These are phyloP conservation scores for Boletus reticuloceps DNA, from an alignment of 768 basidiomycete species.

Conservation along the genomic window DNA sequence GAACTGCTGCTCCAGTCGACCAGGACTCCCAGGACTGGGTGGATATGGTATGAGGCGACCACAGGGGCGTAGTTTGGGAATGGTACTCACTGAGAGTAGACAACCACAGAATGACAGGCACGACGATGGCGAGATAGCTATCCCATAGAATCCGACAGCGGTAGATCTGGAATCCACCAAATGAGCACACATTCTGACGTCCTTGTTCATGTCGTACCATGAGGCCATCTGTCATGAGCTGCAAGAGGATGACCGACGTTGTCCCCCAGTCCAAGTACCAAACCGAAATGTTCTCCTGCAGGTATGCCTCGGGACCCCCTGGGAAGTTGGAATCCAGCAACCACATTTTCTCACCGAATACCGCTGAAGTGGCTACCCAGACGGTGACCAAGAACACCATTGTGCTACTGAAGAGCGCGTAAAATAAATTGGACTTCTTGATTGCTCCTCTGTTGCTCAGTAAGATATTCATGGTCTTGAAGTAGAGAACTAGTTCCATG, in stretches of 20 bases:
- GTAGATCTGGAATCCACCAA: slow-evolving; percentile 32
- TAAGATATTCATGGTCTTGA: slow-evolving; percentile 17
- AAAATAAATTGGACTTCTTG: slow-evolving; percentile 15
- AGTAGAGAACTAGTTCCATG: slow-evolving; percentile 22
- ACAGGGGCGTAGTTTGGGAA: background rate
- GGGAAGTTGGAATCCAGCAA: slow-evolving; percentile 31
- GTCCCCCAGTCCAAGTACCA: slow-evolving; percentile 32
- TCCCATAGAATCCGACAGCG: slow-evolving; percentile 39
- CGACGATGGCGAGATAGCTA: slow-evolving; percentile 2
- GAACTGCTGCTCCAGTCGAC: slow-evolving; percentile 8
- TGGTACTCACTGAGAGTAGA: slow-evolving; percentile 15
- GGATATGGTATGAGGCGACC: background rate
- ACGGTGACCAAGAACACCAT: slow-evolving; percentile 31
- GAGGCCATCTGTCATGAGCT: slow-evolving; percentile 35
- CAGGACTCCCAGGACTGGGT: slow-evolving; percentile 17
- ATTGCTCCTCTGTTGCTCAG: background rate
- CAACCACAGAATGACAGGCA: slow-evolving; percentile 24
- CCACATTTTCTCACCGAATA: slow-evolving; percentile 37
- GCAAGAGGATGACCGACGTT: slow-evolving; percentile 24
- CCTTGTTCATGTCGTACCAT: slow-evolving; percentile 11
- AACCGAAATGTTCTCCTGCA: slow-evolving; percentile 17
- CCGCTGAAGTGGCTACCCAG: slow-evolving; percentile 18
- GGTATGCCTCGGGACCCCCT: slow-evolving; percentile 35
- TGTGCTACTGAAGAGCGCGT: slow-evolving; percentile 23
- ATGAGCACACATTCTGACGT: background rate